Percentiles rank a stretch among this genome's conserved stretches.
Conservation (phyloP, 2,329 filamentous ascomycete species). For the Penicillium sp. region DNA sequence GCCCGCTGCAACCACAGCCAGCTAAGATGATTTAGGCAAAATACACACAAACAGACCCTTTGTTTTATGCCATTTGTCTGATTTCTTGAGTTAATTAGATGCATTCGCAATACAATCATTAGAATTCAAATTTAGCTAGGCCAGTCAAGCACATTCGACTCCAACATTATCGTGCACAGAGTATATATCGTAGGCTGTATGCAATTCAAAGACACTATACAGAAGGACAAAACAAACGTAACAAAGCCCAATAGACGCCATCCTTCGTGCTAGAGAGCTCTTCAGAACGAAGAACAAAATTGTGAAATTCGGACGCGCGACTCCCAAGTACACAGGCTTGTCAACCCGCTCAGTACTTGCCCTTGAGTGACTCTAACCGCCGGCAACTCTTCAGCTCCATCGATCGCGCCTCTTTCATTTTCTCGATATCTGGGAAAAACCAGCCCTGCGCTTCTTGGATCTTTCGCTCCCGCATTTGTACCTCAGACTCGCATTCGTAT, state of each 20-base stretch:
- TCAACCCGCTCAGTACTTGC: slow-evolving; percentile 37
- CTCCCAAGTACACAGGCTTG: slow-evolving; percentile 15
- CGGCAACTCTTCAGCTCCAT: slow-evolving; percentile 67
- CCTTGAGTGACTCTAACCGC: slow-evolving; percentile 59
- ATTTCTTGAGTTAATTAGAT: background rate
- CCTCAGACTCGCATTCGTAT: slow-evolving; percentile 76
- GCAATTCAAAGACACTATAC: slow-evolving; percentile 27
- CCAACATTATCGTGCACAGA: slow-evolving; percentile 3
- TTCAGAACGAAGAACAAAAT: slow-evolving; percentile 18
- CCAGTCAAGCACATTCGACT: background rate
- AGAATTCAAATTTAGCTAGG: background rate
- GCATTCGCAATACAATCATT: background rate
- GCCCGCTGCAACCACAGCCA: background rate
- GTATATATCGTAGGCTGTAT: slow-evolving; percentile 13
- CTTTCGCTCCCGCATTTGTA: slow-evolving; percentile 67
- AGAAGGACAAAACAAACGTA: slow-evolving; percentile 12
- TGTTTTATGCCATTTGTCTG: background rate
- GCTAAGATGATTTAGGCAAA: background rate
- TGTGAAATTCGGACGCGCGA: slow-evolving; percentile 11
- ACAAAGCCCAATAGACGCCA: slow-evolving; percentile 24
- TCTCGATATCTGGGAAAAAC: slow-evolving; percentile 81
- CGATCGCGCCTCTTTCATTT: slow-evolving; percentile 72
- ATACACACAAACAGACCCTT: background rate
- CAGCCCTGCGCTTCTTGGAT: slow-evolving; percentile 83
- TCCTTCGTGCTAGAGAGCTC: slow-evolving; percentile 25